Base-by-base conservation (phyloP, 2,329 filamentous ascomycete genomes). In the Tolypocladium pustulatum region DNA sequence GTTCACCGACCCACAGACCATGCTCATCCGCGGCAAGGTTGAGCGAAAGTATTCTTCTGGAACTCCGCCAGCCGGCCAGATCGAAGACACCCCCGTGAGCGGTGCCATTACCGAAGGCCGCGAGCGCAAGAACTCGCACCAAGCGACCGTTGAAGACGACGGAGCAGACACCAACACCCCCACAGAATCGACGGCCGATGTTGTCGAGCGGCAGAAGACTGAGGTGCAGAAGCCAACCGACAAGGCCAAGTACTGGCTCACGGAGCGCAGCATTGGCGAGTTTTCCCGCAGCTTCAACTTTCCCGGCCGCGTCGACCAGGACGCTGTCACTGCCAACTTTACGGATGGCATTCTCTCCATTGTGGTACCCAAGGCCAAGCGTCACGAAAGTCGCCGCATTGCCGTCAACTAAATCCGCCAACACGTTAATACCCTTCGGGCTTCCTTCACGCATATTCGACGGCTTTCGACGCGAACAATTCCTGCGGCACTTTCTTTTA, bases 1-100 rank as follows among this genome's bases (percentile, higher is more conserved):
- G 69, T 93, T 92, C 78, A 86, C 84, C 60, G 89, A 93, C 69
- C 78, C 81, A 49, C 86, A 89, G 75, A 91, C 88, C 20, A 76
- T 93, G 51, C 80, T 84, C 62, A 78, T 94, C 70, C 83, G 82
- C 59, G 90, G 90, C 67, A 83, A 79, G 63, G 80, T 84, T 58
- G 88, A 91, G 73, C 82, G 85, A 64, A 76, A 76, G 63, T 81
- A 83, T 72, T 81, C 82, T 60, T 74, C 83, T 43, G 81, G 81
- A 60, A 78, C 76, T 72, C 80, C 37, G 10, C 69, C 68, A 7
- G 75, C 80, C 34, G 77, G 74, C 55, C 72, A 76, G 55, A 73
- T 84, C 58, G 80, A 84, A 62, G 73, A 68, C 60, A 66, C 65
- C 57, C 65, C 68, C 58, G 67, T 61, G 59, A 69, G 65, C 62